Base-by-base conservation (phyloP, 352 stramenopile species). In the Globisporangium megalacanthum region DNA sequence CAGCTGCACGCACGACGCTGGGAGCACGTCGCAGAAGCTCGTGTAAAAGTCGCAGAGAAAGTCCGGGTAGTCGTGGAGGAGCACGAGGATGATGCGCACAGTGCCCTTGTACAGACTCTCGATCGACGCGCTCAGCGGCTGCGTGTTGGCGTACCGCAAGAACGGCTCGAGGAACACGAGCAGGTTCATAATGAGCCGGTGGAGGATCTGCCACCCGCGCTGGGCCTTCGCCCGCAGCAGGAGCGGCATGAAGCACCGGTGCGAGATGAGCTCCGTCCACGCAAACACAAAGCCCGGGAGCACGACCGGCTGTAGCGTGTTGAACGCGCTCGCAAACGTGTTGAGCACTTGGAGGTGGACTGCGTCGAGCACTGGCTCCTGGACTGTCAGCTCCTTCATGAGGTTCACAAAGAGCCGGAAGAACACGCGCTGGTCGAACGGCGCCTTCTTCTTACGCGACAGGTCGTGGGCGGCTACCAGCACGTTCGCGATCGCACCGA, bases 51-150 rank as follows among this genome's bases (percentile, higher is more conserved):
- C 96, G 61, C 87, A 93, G 29, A 99, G 62, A 65, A 99, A 99
- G 61, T 98, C 93, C 11, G 97, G 97, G 69, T 99, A 99, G 70
- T 99, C 97, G 70, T 99, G 97, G 52, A 99, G 73, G 17, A 99
- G 72, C 56, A 99, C 96, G 42, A 99, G 64, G 49, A 99, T 86
- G 47, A 99, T 97, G 58, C 97, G 94, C 19, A 99, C 77, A n/a
- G 90, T 91, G 59, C 97, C 97, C 75, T 99, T 98, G 81, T 99
- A 99, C 52, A 99, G 79, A 53, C 91, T 80, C 17, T 93, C 90
- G 39, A 99, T 92, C 17, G 95, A 89, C 53, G 95, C 80, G 33
- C 83, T 88, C 52, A 99, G 75, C 19, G 78, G 68, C 46, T 79
- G 61, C 65, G 95, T 85, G 58, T 92, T 88, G 36, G 87, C 86